Base-by-base conservation (phyloP, 139 green algal genomes). In the Tetradesmus obliquus region DNA sequence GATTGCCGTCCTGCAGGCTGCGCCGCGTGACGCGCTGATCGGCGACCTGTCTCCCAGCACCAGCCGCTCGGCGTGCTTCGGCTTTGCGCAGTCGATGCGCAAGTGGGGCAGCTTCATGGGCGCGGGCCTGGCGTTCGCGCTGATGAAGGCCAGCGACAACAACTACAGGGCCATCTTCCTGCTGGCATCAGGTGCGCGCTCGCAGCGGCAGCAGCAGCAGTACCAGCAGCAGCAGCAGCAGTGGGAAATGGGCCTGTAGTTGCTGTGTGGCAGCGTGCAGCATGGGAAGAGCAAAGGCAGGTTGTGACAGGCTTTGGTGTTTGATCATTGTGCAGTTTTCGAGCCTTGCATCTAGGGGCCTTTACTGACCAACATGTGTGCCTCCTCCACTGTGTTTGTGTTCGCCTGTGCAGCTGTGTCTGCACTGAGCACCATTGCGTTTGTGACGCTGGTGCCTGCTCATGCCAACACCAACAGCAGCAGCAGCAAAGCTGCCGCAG, bases 151-250 rank as follows among this genome's bases (percentile, higher is more conserved):
- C 22, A 91, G 91, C 15, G 93, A 91, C 85, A 95, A 95, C 95
- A 96, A 96, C 95, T 96, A 96, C 92, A 89, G 94, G 90, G 89
- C 94, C 57, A 95, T 96, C 90, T 96, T 96, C 93, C 88, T 92
- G 20, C 84, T 93, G n/a, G 94, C 94, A 10, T 90, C 94, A 55
- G 80, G 86, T n/a, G 88, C 20, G 86, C 6, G 22, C 6, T 17
- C 15, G 0, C 17, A 24, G n/a, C n/a, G 24, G n/a, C 15, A 24
- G 66, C 66, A 76, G n/a, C 17, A 24, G 6, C 15, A 19, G 12
- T 20, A n/a, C n/a, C n/a, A n/a, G n/a, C n/a, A 76, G n/a, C 15
- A 24, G 66, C 66, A 76, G n/a, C 17, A 24, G 6, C 15, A 19
- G 12, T 20, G 60, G 9, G n/a, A 19, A 2, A 6, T 76, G 1